Conservation (phyloP, 1,139 yeast species). For the Meyerozyma carpophila region DNA sequence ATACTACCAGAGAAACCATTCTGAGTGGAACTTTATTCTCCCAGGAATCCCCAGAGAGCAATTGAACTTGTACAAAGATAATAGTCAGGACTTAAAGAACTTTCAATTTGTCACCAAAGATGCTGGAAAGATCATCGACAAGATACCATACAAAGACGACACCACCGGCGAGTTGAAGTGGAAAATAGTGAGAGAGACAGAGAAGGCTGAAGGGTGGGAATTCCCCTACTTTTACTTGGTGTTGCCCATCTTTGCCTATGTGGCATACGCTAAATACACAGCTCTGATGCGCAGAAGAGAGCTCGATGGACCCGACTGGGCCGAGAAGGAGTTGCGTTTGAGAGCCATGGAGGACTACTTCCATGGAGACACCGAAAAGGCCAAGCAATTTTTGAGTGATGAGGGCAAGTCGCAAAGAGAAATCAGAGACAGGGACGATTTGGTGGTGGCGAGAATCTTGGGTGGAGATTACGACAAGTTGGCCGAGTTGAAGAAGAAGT, state of each 20-base stretch:
- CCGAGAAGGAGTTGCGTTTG: constrained; percentile 73
- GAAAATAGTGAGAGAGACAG: constrained; percentile 71
- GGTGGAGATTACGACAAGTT: constrained; percentile 82
- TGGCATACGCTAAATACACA: constrained; percentile 42
- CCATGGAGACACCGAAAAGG: constrained; percentile 60
- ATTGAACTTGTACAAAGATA: constrained; percentile 54
- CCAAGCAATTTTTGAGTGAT: constrained; percentile 50
- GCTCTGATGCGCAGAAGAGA: constrained; percentile 41
- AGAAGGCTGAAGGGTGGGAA: constrained; percentile 84
- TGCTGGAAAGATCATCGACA: constrained; percentile 67
- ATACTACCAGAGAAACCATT: constrained; percentile 54
- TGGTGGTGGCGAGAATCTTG: constrained; percentile 76
- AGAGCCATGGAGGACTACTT: constrained; percentile 66
- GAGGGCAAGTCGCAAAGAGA: constrained; percentile 56
- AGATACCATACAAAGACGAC: constrained; percentile 78
- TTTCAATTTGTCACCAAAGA: constrained; percentile 60
- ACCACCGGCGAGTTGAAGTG: constrained; percentile 75
- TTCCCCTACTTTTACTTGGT: constrained; percentile 66
- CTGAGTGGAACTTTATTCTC: constrained; percentile 56
- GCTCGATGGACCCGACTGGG: constrained; percentile 64
- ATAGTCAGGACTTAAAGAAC: constrained; percentile 57
- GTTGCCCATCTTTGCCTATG: constrained; percentile 51
- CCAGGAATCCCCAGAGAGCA: constrained; percentile 51
- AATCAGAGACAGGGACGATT: constrained; percentile 65
- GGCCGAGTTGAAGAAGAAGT: constrained; percentile 60